Evolutionary conservation across 1,284 basidiomycete genomes (phyloP).

Genomic region (Puccinia novopanici): DNA sequence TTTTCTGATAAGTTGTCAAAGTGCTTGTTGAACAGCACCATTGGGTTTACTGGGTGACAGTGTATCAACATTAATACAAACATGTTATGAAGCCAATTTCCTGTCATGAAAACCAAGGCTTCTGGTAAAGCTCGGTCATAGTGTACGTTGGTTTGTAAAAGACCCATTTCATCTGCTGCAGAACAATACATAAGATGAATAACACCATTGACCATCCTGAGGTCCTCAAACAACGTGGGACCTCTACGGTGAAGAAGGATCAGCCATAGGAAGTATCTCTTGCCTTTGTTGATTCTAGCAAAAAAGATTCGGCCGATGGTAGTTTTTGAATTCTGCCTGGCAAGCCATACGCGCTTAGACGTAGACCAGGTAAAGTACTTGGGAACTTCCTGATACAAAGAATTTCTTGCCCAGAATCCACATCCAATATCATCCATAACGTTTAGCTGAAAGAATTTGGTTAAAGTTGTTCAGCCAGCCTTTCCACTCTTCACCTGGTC

Average conservation of each 20-base stretch:
- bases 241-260: not conserved
- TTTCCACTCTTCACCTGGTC: not conserved
- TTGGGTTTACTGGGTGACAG: not conserved
- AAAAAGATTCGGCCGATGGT: not conserved
- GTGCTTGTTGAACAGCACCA: not conserved
- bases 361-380: not conserved
- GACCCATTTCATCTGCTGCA: not conserved
- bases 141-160: not conserved
- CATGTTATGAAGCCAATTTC: not conserved
- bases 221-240: not conserved
- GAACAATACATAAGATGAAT: not conserved
- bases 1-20: not conserved
- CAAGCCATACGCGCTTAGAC: not conserved
- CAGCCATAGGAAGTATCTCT: not conserved
- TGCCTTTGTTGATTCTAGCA: not conserved
- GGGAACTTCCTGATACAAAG: not conserved
- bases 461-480: not conserved
- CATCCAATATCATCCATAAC: not conserved
- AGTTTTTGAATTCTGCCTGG: not conserved
- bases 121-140: not conserved
- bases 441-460: slow-evolving; percentile 12
- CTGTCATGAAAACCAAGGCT: not conserved
- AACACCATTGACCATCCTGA: not conserved
- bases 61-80: not conserved
- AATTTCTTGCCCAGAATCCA: not conserved